Base-by-base conservation (phyloP, 192 early-diverging fungal genomes). In the Gamsiella multidivaricata region DNA sequence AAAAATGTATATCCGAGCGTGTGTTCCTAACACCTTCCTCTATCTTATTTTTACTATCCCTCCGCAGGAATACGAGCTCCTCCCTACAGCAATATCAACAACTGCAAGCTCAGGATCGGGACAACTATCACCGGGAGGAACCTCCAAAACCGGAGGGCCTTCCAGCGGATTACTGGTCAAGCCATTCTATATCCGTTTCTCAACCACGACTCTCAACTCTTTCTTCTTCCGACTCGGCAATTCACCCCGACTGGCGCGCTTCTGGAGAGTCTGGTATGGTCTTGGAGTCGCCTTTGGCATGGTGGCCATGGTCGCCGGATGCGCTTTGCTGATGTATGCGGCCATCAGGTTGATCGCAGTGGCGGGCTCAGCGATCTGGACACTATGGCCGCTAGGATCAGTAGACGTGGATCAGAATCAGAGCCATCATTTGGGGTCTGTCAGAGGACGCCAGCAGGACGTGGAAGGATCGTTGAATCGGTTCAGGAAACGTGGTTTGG, bases 221-320 rank as follows among this genome's bases (percentile, higher is more conserved):
- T 60, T 76, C 41, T 88, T 88, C 54, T 46, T 61, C 29, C 54
- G 69, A 42, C 57, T 84, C 2, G 81, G 81, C 8, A 72, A 71
- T 28, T 15, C 59, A 17, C 70, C 70, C 8, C 50, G 29, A 31
- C 60, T 80, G 18, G 71, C 86, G 5, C 59, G 26, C 3, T 86
- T 91, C 39, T 91, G 88, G 88, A 54, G 75, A 17, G 23, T 82
- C 0, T 91, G 89, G 89, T 91, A 90, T 76, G 65, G 68, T 8
- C 26, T 84, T 14, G 89, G 89, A 3, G 83, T 80, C 0, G 47
- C 67, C 2, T 81, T 88, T 18, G 88, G 83, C 15, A 47, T 74
- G 29, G 17, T 75, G 3, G 61, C 79, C 29, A 85, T 91, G 86
- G 52, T 84, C 9, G 49, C 76, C 23, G 85, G 87, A 5, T 65